phyloP scores from a whole-genome alignment of 352 stramenopile species.

The Pythium rishiriense region DNA sequence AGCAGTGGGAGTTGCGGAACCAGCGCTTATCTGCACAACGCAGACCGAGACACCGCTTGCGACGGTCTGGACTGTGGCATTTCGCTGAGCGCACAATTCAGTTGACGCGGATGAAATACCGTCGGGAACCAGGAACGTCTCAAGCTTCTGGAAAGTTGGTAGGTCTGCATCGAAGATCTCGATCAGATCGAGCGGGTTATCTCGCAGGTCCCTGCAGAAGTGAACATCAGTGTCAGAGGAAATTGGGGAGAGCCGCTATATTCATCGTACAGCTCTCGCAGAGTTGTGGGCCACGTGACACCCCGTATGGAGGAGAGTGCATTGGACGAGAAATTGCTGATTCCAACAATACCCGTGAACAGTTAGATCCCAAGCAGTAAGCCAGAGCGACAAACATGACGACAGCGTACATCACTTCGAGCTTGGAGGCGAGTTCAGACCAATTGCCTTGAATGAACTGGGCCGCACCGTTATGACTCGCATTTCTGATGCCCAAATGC shows the following conservation, averaged over 20 bases:
- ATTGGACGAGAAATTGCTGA: neutral
- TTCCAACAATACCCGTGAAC: no score
- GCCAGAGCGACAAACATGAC: neutral
- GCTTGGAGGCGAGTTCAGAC: neutral
- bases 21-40: no score
- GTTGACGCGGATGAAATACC: neutral
- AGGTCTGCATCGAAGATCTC: conserved; percentile 3
- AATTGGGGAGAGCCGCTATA: no score
- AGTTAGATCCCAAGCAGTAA: neutral
- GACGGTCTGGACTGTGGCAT: neutral
- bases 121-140: neutral
- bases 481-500: neutral
- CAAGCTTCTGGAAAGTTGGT: neutral
- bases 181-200: conserved; percentile 6
- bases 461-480: neutral
- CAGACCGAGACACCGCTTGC: neutral
- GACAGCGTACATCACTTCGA: neutral
- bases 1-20: neutral
- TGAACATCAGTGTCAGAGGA: neutral
- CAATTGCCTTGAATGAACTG: neutral
- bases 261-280: conserved; percentile 4
- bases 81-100: neutral
- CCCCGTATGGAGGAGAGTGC: neutral
- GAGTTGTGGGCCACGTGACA: neutral
- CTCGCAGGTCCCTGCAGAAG: conserved; percentile 5